Conservation (phyloP, 352 stramenopile genomes). For the Plasmopara viticola region DNA sequence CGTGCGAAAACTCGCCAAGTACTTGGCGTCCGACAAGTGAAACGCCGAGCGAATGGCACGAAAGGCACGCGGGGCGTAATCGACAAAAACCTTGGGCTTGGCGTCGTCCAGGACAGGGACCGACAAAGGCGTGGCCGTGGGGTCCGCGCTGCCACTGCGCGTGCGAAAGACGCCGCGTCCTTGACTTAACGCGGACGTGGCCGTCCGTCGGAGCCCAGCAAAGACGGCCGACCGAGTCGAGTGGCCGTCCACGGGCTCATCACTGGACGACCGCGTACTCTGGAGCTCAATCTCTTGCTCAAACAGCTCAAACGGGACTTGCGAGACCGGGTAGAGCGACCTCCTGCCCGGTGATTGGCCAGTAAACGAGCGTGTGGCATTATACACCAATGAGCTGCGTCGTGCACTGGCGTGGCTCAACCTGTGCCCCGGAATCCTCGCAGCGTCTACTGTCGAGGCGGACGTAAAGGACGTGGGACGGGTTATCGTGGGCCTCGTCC, state of each 20-base stretch:
- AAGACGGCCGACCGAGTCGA: conserved; percentile 36
- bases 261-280: conserved; percentile 31
- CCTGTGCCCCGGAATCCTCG: conserved; percentile 5
- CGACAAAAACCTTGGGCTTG: conserved; percentile 69
- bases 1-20: conserved; percentile 61
- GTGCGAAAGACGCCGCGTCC: conserved; percentile 25
- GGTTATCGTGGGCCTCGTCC: neutral
- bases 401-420: conserved; percentile 15
- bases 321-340: conserved; percentile 63
- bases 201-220: conserved; percentile 41
- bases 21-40: conserved; percentile 59
- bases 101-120: conserved; percentile 32
- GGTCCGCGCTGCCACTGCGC: conserved; percentile 19
- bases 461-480: conserved; percentile 21
- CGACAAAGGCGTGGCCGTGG: neutral
- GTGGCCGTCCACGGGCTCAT: conserved; percentile 11
- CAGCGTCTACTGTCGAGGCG: conserved; percentile 7
- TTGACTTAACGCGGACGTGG: conserved; percentile 31
- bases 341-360: conserved; percentile 24
- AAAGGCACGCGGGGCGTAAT: conserved; percentile 68
- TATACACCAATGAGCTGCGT: neutral
- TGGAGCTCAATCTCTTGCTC: conserved; percentile 69
- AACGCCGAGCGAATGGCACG: conserved; percentile 51
- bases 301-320: conserved; percentile 73
- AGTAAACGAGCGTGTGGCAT: conserved; percentile 3